Conservation (phyloP, 352 stramenopile genomes). For the Pythium biforme region DNA sequence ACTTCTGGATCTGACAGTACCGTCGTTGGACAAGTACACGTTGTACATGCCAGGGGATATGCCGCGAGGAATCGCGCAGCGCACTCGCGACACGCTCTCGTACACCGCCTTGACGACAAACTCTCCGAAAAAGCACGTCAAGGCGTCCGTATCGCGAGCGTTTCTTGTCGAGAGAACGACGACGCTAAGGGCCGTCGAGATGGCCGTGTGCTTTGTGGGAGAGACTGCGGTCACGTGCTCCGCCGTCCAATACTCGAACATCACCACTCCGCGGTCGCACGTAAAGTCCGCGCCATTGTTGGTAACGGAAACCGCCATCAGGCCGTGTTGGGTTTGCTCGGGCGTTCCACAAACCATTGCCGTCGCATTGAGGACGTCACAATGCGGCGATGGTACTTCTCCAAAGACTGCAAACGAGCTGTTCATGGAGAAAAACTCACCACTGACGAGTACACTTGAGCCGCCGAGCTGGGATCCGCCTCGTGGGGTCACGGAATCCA, state of each 20-base stretch:
- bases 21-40: conserved; percentile 58
- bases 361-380: conserved; percentile 20
- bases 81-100: conserved; percentile 34
- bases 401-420: conserved; percentile 29
- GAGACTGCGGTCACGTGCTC: conserved; percentile 45
- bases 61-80: conserved; percentile 33
- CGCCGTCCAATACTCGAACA: conserved; percentile 19
- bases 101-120: conserved; percentile 24
- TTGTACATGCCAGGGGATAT: conserved; percentile 29
- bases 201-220: conserved; percentile 35
- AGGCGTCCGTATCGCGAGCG: conserved; percentile 29
- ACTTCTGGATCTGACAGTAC: conserved; percentile 35
- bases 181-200: conserved; percentile 25
- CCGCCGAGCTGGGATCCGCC: conserved; percentile 50
- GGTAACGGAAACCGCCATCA: conserved; percentile 42
- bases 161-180: conserved; percentile 43
- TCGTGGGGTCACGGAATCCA: conserved; percentile 34
- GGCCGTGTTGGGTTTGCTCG: conserved; percentile 19
- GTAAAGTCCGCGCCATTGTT: conserved; percentile 71
- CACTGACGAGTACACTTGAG: conserved; percentile 39
- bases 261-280: conserved; percentile 33
- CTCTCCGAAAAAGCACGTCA: conserved; percentile 64
- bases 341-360: conserved; percentile 51
- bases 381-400: background rate
- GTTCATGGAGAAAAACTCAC: conserved; percentile 43